A percentile compares a stretch with the other conserved stretches of the same genome.
Conservation (phyloP, 305 asterid species). For the Ajuga reptans region DNA sequence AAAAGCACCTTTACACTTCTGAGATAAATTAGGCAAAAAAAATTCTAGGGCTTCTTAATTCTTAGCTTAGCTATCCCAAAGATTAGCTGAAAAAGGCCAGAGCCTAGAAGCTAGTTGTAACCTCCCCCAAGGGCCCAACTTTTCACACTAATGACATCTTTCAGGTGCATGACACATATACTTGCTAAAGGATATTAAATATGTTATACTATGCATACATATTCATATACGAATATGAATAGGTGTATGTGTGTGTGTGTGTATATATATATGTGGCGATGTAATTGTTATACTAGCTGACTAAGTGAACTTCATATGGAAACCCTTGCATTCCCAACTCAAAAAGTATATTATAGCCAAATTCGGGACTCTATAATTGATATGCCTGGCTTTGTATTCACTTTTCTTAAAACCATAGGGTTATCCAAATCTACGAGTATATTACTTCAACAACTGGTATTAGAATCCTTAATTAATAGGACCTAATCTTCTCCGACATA, state of each 20-base stretch:
- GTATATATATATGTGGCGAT: background rate
- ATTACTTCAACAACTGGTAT: background rate
- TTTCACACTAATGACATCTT: background rate
- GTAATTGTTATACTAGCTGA: background rate
- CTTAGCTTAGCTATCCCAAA: background rate
- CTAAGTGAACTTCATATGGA: background rate
- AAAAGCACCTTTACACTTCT: background rate
- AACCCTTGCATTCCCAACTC: background rate
- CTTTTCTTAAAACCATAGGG: background rate
- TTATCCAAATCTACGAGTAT: background rate
- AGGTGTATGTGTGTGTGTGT: background rate
- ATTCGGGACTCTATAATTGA: background rate
- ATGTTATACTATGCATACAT: background rate
- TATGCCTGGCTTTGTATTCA: background rate
- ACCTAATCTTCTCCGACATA: background rate
- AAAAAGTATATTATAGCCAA: background rate
- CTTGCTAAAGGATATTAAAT: background rate
- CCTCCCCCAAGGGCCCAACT: background rate
- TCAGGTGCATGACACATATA: background rate
- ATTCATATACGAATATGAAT: background rate
- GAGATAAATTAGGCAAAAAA: slow-evolving; percentile 2
- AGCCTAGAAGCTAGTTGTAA: background rate
- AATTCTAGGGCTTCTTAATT: background rate
- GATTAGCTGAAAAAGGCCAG: background rate
- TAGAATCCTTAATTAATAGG: background rate